Percentiles rank a stretch among this genome's conserved stretches.
These are phyloP conservation scores for Globisporangium acanthophoron DNA, from an alignment of 352 stramenopile species.

Conservation along the genomic window DNA sequence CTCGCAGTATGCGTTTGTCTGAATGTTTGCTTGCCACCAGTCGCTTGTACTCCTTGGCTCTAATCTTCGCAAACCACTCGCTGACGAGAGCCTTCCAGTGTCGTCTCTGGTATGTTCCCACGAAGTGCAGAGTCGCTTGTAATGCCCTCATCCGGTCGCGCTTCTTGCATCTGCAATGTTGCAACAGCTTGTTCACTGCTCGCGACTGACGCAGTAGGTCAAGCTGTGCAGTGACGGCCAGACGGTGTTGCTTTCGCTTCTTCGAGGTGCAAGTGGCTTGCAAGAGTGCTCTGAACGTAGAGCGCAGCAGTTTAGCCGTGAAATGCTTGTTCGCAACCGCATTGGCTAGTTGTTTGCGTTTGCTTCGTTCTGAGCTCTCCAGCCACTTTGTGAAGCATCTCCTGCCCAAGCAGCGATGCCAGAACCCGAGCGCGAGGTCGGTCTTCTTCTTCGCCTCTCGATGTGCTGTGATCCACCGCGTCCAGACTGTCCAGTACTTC, in stretches of 20 bases:
- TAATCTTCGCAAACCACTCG: constrained; percentile 12
- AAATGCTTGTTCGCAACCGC: neutral
- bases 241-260: neutral
- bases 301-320: neutral
- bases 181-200: neutral
- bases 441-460: constrained; percentile 24
- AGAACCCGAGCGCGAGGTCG: constrained; percentile 26
- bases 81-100: constrained; percentile 19
- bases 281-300: neutral
- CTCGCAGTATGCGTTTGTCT: neutral
- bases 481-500: constrained; percentile 37
- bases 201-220: neutral
- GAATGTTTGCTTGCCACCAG: neutral
- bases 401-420: constrained; percentile 25
- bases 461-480: constrained; percentile 12
- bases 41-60: neutral
- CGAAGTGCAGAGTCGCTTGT: constrained; percentile 15
- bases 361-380: constrained; percentile 11
- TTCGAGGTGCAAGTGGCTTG: neutral
- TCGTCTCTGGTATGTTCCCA: constrained; percentile 10
- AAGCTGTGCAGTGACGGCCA: neutral
- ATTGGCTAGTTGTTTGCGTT: constrained; percentile 14
- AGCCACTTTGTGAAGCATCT: constrained; percentile 36
- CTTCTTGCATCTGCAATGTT: neutral
- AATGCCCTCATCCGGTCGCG: constrained; percentile 1